Evolutionary conservation across 2,329 filamentous ascomycete species (phyloP).

Genomic region (Pseudogymnoascus sp.): DNA sequence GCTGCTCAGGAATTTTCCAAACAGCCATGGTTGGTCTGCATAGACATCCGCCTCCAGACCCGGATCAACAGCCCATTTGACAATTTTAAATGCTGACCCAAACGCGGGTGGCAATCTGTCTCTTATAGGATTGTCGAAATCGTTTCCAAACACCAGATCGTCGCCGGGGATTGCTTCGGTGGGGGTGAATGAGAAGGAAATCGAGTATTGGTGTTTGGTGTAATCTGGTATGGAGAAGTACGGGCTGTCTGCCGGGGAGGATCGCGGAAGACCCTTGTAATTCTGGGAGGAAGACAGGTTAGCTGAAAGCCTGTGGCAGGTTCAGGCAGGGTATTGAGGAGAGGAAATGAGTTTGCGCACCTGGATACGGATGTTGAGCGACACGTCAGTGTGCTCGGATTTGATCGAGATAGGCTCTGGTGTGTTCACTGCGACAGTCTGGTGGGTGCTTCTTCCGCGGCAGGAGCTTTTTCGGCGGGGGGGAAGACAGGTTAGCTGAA

Average conservation of each 20-base stretch:
- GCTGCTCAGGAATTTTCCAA: conserved; percentile 70
- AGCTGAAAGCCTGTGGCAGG: conserved; percentile 6
- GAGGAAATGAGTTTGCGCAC: conserved; percentile 41
- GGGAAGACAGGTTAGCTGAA: conserved; percentile 8
- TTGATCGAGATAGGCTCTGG: conserved; percentile 55
- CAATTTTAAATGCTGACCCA: conserved; percentile 72
- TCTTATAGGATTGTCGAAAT: conserved; percentile 86
- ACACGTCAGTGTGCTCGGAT: conserved; percentile 55
- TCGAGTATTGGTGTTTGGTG: conserved; percentile 66
- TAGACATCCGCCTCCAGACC: conserved; percentile 86
- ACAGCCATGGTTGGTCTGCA: conserved; percentile 77
- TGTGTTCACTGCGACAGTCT: conserved; percentile 71
- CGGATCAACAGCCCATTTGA: conserved; percentile 87
- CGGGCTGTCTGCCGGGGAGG: conserved; percentile 60
- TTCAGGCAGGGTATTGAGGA: neutral
- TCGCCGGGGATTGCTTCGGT: conserved; percentile 36
- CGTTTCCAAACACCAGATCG: conserved; percentile 86
- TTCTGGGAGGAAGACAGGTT: conserved; percentile 28
- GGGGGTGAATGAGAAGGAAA: conserved; percentile 72
- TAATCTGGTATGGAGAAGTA: conserved; percentile 74
- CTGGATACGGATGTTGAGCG: conserved; percentile 68
- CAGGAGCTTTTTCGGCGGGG: too few species aligned
- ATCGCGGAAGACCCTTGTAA: conserved; percentile 61
- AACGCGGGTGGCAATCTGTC: conserved; percentile 83
- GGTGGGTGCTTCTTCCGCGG: too few species aligned